Base-by-base conservation (phyloP, 352 stramenopile species). In the Pythium aquatile region DNA sequence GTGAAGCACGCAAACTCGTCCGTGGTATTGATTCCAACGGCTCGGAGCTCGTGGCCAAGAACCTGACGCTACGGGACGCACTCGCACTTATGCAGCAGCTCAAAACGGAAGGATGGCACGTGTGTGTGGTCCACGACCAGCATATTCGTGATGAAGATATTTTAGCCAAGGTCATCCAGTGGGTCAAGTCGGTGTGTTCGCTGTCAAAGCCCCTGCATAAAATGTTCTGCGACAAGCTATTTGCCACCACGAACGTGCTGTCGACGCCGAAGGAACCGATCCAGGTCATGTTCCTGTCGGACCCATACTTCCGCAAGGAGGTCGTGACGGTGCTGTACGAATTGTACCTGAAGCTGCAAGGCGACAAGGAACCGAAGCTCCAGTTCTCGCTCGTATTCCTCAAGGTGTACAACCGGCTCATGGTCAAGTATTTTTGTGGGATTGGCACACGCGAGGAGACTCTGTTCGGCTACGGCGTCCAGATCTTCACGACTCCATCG, bases 261-360 rank as follows among this genome's bases (percentile, higher is more conserved):
- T 69, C 66, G 3, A 29, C 59, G 6, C 76, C 77, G 14, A 91
- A 89, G 58, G 83, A 93, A 65, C 84, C 88, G 35, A 87, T 97
- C 33, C 76, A 90, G 24, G 65, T 98, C 13, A 81, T 98, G 70
- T 88, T 99, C 42, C 75, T 98, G 7, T 81, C 96, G 11, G 94
- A 98, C 69, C 93, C 96, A 33, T 98, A 98, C 72, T 93, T 98
- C 49, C 91, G 93, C 24, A 98, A 98, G 69, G 86, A 96, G 63
- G 79, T 98, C 39, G 79, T 97, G 17, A 75, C 88, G 8, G 81
- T 88, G 52, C 65, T 98, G 30, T 97, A 98, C 66, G 77, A 97
- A 54, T 72, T 99, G 35, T 98, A 98, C 69, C 74, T 99, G 33
- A 96, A 91, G 60, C 75, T 99, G 2, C 85, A 99, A 58, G 93